Base-by-base conservation (phyloP, 352 stramenopile species). In the Blastocystis sp. region DNA sequence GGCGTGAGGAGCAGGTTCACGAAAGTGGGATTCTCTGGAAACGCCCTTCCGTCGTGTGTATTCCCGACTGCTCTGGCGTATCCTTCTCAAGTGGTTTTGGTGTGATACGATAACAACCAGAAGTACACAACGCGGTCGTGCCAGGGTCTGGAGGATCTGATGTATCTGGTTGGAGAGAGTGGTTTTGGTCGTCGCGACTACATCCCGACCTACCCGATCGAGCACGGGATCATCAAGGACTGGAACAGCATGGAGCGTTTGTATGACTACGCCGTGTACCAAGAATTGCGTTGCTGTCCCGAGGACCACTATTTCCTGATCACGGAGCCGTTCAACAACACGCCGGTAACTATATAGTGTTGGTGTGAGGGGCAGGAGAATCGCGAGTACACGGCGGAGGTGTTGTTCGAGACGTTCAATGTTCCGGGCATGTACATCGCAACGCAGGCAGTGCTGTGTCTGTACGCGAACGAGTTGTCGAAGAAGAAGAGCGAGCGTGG, bases 161-260 rank as follows among this genome's bases (percentile, higher is more conserved):
- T 98, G 91, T 98, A 97, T 89, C 95, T 96, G 91, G 97, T 98
- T 66, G 95, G 95, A 77, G 94, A 97, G 43, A 94, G 97, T 78
- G 94, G 94, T 48, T 91, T 97, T 66, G 90, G 92, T 48, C 93
- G 97, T 90, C 90, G 92, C 62, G 96, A 93, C 43, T 94, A 98
- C 91, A 93, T 96, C 84, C 92, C 96, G 34, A 96, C 96, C 89
- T 93, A 93, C 66, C 91, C 91, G n/a, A 93, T 93, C 45, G 76
- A 91, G 64, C 91, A 92, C 69, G 91, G 90, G 2, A 86, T 92
- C n/a, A 91, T 92, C 70, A 89, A 92, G 82, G 89, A 97, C 90
- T 97, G 94, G 94, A 93, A 97, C 90, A 94, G 96, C 90, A 97
- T 97, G 94, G 94, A 97, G 90, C 95, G 95, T 88, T 88, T 97